Percentiles rank a stretch among this genome's conserved stretches.
Conservation (phyloP, 805 yeast species). For the Yamadazyma sp. region DNA sequence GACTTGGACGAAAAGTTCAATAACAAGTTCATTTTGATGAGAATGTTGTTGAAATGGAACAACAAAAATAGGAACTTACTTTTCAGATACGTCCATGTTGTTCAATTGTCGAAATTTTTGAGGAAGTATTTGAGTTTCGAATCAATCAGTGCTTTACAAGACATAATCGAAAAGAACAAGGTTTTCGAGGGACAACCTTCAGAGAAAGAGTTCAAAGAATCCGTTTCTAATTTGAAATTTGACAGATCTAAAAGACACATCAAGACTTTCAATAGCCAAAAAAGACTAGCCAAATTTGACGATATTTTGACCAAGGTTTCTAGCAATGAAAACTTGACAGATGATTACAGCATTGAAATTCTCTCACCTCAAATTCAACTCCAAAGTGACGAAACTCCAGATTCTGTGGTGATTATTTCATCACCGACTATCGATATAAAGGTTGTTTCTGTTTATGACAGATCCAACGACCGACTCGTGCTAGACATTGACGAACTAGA, state of each 20-base stretch:
- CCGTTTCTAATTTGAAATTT: constrained; percentile 4
- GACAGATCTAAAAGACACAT: neutral
- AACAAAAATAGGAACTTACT: constrained; percentile 32
- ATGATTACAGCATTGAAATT: constrained; percentile 39
- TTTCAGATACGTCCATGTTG: constrained; percentile 38
- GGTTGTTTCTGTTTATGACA: constrained; percentile 61
- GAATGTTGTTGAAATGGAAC: constrained; percentile 46
- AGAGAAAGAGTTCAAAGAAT: constrained; percentile 21
- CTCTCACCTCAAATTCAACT: constrained; percentile 46
- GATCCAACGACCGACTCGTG: constrained; percentile 29
- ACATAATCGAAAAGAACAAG: constrained; percentile 44
- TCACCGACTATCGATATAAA: constrained; percentile 72
- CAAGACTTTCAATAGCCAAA: constrained; percentile 8
- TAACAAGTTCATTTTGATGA: constrained; percentile 37
- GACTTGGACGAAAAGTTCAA: constrained; percentile 24
- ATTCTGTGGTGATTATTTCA: constrained; percentile 64
- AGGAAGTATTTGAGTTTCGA: constrained; percentile 35
- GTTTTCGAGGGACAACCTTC: constrained; percentile 13
- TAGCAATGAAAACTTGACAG: constrained; percentile 30
- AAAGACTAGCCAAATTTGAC: constrained; percentile 33
- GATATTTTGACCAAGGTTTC: constrained; percentile 25
- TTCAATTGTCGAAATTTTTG: constrained; percentile 27
- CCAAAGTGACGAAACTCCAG: constrained; percentile 39
- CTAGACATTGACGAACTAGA: constrained; percentile 46
- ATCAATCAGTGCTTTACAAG: constrained; percentile 33